phyloP scores from a whole-genome alignment of 1,284 basidiomycete genomes.

The Ceratorhiza oryzae-sativae region DNA sequence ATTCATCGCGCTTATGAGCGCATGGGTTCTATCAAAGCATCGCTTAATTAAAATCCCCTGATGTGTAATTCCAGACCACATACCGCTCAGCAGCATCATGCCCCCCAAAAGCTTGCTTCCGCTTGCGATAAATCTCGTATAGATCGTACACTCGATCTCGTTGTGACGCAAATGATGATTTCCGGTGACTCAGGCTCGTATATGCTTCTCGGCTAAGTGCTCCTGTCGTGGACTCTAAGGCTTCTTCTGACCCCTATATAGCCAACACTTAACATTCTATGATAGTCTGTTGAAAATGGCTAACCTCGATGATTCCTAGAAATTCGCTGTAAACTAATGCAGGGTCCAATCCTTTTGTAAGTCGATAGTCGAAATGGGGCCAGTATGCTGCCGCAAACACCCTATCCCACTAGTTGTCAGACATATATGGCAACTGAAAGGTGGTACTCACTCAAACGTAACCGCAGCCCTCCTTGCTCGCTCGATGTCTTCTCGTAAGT shows the following conservation, averaged over 20 bases:
- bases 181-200: constrained; percentile 56
- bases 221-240: constrained; percentile 51
- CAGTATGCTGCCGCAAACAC: constrained; percentile 57
- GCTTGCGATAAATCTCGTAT: constrained; percentile 62
- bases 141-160: constrained; percentile 60
- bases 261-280: constrained; percentile 63
- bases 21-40: constrained; percentile 29
- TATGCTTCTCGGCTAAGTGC: constrained; percentile 60
- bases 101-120: constrained; percentile 57
- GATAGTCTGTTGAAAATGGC: too few species aligned
- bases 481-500: constrained; percentile 22
- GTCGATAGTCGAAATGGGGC: constrained; percentile 64
- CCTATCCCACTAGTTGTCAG: background rate
- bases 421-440: background rate
- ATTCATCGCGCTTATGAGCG: constrained; percentile 14
- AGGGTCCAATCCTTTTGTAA: constrained; percentile 65
- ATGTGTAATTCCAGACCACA: constrained; percentile 7
- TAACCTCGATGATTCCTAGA: constrained; percentile 56
- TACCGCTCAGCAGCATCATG: constrained; percentile 71
- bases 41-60: background rate
- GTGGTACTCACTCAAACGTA: constrained; percentile 24
- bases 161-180: constrained; percentile 62
- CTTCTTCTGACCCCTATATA: constrained; percentile 66
- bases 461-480: constrained; percentile 8
- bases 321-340: constrained; percentile 70